These are phyloP conservation scores for Cyberlindnera japonica DNA, from an alignment of 805 yeast genomes.

Conservation along the genomic window DNA sequence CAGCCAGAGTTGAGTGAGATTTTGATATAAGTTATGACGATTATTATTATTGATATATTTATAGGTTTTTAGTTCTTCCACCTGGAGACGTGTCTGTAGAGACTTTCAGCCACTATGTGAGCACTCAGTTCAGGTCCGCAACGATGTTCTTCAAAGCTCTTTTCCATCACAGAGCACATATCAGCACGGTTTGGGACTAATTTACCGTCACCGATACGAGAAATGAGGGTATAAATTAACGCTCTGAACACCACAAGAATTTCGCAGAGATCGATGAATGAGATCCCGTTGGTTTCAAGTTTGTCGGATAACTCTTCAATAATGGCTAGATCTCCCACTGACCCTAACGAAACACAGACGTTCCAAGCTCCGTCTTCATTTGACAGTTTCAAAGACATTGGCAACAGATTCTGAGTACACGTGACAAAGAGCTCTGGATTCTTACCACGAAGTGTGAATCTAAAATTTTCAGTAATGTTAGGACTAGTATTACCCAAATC, in stretches of 20 bases:
- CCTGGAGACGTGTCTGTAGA: conserved; percentile 5
- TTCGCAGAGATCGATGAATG: conserved; percentile 1
- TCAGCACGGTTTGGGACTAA: neutral
- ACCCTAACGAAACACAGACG: neutral
- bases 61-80: conserved; percentile 1
- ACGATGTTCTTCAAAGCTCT: neutral
- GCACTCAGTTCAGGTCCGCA: conserved; percentile 1
- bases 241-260: conserved; percentile 5
- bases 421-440: conserved; percentile 3
- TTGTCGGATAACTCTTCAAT: neutral
- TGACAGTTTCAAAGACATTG: neutral
- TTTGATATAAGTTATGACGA: too few species aligned
- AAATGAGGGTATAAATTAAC: conserved; percentile 1
- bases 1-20: too few species aligned
- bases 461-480: conserved; percentile 3
- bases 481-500: conserved; percentile 6
- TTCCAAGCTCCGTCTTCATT: conserved; percentile 2
- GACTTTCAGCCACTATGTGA: conserved; percentile 4
- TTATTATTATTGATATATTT: too few species aligned
- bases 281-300: neutral
- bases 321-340: too few species aligned
- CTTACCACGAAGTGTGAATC: conserved; percentile 4
- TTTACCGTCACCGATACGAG: neutral
- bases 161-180: neutral
- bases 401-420: neutral